A percentile compares a stretch with the other conserved stretches of the same genome.
These are phyloP conservation scores for Stachybotrys elegans DNA, from an alignment of 2,329 filamentous ascomycete genomes.

Conservation along the genomic window DNA sequence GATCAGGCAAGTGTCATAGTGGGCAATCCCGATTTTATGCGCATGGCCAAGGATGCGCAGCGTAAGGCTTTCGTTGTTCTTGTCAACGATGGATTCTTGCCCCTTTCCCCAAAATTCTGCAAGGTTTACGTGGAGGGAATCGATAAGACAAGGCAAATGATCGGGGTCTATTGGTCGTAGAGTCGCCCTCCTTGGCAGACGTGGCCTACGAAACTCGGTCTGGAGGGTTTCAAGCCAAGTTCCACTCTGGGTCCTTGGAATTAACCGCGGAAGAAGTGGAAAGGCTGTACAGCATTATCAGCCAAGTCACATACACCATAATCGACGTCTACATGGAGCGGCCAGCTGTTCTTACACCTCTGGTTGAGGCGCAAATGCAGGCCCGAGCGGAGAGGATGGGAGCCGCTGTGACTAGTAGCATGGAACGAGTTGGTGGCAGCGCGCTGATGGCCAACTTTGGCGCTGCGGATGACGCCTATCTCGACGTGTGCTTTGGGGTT, in stretches of 20 bases:
- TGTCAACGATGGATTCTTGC: slow-evolving; percentile 16
- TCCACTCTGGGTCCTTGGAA: no score
- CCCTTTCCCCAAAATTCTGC: slow-evolving; percentile 10
- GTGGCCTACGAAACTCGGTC: no score
- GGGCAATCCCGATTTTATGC: slow-evolving; percentile 36
- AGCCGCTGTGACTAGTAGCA: no score
- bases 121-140: slow-evolving; percentile 19
- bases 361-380: no score
- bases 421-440: no score
- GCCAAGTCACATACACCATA: slow-evolving; percentile 30
- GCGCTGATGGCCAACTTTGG: slow-evolving; percentile 37
- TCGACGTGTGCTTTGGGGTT: slow-evolving; percentile 36
- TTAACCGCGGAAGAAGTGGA: slow-evolving; percentile 34
- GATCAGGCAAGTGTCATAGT: slow-evolving; percentile 34
- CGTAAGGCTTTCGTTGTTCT: slow-evolving; percentile 15
- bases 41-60: slow-evolving; percentile 13
- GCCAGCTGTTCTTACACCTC: background rate
- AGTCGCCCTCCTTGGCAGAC: slow-evolving; percentile 21
- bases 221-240: no score
- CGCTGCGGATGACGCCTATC: slow-evolving; percentile 32
- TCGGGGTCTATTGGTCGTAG: no score
- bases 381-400: no score
- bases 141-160: no score
- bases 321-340: slow-evolving; percentile 28
- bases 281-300: slow-evolving; percentile 26